phyloP scores from a whole-genome alignment of 1,139 yeast genomes.

The Saccharomycopsis phalli region DNA sequence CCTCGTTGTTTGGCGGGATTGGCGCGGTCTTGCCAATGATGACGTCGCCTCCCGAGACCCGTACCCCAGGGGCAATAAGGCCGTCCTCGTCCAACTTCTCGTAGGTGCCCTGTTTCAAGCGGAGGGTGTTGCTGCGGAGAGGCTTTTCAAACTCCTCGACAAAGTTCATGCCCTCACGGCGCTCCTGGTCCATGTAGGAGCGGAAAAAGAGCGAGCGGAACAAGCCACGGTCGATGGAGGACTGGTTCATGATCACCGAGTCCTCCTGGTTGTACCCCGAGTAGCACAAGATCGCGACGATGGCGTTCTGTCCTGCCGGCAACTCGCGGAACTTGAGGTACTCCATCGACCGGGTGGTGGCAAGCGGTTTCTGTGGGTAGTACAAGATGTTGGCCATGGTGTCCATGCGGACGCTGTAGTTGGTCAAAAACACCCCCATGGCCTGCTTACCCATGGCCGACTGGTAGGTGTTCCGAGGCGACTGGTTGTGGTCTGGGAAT shows the following conservation, averaged over 20 bases:
- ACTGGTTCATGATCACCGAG: slow-evolving; percentile 99
- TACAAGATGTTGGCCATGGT: slow-evolving; percentile 97
- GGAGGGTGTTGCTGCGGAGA: slow-evolving; percentile 82
- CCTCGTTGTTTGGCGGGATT: slow-evolving; percentile 96
- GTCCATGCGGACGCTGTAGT: slow-evolving; percentile 96
- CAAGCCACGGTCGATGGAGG: slow-evolving; percentile 92
- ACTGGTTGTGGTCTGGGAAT: slow-evolving; percentile 98
- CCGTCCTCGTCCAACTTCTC: slow-evolving; percentile 98
- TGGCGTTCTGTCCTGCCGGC: slow-evolving; percentile 98
- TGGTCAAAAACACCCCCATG: slow-evolving; percentile 98
- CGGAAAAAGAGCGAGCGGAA: slow-evolving; percentile 93
- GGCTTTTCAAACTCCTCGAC: slow-evolving; percentile 96
- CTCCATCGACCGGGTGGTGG: slow-evolving; percentile 98
- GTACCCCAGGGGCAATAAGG: slow-evolving; percentile 92
- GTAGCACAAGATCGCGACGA: slow-evolving; percentile 96
- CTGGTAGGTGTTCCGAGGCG: slow-evolving; percentile 98
- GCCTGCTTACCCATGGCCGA: slow-evolving; percentile 99
- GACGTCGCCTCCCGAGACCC: slow-evolving; percentile 98
- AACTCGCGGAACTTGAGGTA: slow-evolving; percentile 92
- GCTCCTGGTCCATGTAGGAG: slow-evolving; percentile 97
- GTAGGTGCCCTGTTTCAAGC: slow-evolving; percentile 96
- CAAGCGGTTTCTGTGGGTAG: slow-evolving; percentile 98
- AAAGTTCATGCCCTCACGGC: slow-evolving; percentile 96
- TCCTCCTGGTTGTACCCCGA: slow-evolving; percentile 99
- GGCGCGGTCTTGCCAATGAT: slow-evolving; percentile 98